phyloP scores from a whole-genome alignment of 257 asterid species.

The Nicotiana obtusifolia region DNA sequence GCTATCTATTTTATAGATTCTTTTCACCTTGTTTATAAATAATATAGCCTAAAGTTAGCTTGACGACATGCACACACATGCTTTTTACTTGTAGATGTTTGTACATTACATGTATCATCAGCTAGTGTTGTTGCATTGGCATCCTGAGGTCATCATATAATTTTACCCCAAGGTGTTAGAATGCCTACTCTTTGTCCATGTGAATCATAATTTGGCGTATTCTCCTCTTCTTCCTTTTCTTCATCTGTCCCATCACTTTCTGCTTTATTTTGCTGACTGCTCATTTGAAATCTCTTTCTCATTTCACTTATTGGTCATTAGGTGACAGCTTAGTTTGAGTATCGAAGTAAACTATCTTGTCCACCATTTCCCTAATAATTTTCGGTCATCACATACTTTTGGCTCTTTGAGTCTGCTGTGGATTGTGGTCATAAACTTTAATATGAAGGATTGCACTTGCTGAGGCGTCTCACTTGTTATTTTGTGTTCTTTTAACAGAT shows the following conservation, averaged over 20 bases:
- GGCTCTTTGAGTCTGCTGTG: conserved; percentile 14
- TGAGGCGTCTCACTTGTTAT: conserved; percentile 17
- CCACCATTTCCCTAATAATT: neutral
- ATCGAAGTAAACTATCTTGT: neutral
- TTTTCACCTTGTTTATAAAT: neutral
- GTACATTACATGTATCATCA: conserved; percentile 1
- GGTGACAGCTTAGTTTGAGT: neutral
- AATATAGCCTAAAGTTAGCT: neutral
- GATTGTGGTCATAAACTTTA: conserved; percentile 13
- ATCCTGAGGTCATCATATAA: neutral
- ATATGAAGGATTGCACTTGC: conserved; percentile 8
- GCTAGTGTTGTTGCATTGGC: neutral
- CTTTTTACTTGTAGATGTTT: neutral
- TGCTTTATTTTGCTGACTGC: conserved; percentile 5
- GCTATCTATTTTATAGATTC: neutral
- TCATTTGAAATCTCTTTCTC: neutral
- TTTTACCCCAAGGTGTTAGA: neutral
- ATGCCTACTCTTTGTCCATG: neutral
- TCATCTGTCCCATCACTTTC: neutral
- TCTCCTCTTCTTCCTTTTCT: neutral
- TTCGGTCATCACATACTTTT: neutral
- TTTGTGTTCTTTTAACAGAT: conserved; percentile 50
- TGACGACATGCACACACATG: neutral
- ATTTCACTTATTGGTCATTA: conserved; percentile 2
- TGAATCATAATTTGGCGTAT: neutral